Evolutionary conservation across 2,329 filamentous ascomycete genomes (phyloP).

Genomic region (Diaporthe ampelina): DNA sequence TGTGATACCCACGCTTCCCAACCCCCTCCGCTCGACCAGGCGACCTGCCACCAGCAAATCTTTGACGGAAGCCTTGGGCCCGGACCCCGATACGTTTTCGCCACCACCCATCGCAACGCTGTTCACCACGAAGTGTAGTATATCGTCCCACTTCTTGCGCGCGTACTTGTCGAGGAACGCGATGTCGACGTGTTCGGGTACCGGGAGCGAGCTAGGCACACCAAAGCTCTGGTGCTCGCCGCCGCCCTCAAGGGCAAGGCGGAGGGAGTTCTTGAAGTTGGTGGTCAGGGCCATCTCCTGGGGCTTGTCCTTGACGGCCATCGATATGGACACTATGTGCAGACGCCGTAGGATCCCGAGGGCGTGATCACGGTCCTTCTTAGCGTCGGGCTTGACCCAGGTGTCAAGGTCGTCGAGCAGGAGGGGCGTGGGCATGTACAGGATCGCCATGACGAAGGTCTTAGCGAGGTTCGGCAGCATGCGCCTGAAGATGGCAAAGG

Average conservation of each 20-base stretch:
- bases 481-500: conserved; percentile 94
- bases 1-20: conserved; percentile 79
- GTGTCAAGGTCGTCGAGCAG: conserved; percentile 84
- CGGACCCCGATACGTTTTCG: conserved; percentile 60
- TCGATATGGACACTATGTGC: conserved; percentile 83
- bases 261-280: conserved; percentile 86
- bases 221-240: conserved; percentile 91
- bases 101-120: conserved; percentile 72
- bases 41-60: conserved; percentile 84
- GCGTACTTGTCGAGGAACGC: conserved; percentile 87
- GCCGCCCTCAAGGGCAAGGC: conserved; percentile 88
- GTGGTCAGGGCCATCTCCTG: conserved; percentile 82
- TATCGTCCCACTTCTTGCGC: conserved; percentile 92
- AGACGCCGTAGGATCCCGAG: conserved; percentile 85
- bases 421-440: conserved; percentile 89
- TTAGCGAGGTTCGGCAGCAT: conserved; percentile 97
- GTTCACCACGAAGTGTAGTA: conserved; percentile 94
- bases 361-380: conserved; percentile 84
- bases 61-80: conserved; percentile 84
- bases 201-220: conserved; percentile 78
- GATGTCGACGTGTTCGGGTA: conserved; percentile 75
- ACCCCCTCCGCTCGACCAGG: conserved; percentile 74
- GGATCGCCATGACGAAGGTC: conserved; percentile 93
- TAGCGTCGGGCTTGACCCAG: conserved; percentile 81
- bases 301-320: conserved; percentile 71